phyloP scores from a whole-genome alignment of 768 basidiomycete species.

The Termitomyces eurrhizus region DNA sequence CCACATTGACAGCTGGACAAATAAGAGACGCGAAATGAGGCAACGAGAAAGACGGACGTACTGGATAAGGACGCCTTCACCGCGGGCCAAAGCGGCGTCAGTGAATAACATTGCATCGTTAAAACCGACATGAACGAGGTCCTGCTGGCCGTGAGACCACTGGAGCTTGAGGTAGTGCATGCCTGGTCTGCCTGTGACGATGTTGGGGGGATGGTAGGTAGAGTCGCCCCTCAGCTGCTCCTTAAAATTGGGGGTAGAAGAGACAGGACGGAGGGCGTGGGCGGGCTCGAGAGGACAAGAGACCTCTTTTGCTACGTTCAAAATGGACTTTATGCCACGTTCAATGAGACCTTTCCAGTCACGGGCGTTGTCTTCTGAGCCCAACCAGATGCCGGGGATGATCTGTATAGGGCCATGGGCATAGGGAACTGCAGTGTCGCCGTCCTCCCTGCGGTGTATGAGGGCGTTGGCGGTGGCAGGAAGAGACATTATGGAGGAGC shows the following conservation, averaged over 20 bases:
- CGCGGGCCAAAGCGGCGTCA: conserved; percentile 70
- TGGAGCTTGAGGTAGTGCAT: conserved; percentile 87
- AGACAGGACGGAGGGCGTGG: conserved; percentile 50
- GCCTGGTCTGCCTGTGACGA: conserved; percentile 64
- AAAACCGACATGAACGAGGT: conserved; percentile 79
- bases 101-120: conserved; percentile 77
- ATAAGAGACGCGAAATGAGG: conserved; percentile 19
- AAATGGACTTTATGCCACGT: conserved; percentile 71
- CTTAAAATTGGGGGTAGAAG: conserved; percentile 66
- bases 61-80: conserved; percentile 84
- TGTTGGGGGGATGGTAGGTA: conserved; percentile 65
- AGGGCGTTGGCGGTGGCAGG: conserved; percentile 50
- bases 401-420: conserved; percentile 78
- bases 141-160: conserved; percentile 94
- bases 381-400: conserved; percentile 84
- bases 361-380: conserved; percentile 87
- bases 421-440: conserved; percentile 65
- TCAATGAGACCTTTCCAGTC: conserved; percentile 72
- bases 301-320: conserved; percentile 95
- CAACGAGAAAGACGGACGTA: conserved; percentile 38
- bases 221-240: conserved; percentile 33
- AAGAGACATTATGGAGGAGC: conserved; percentile 72
- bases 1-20: conserved; percentile 83
- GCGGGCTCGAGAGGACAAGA: conserved; percentile 59
- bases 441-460: conserved; percentile 61